Percentiles rank a stretch among this genome's conserved stretches.
Evolutionary conservation across 495 filamentous ascomycete genomes (phyloP).

Genomic region (Pseudomonodictys pantanalensis): DNA sequence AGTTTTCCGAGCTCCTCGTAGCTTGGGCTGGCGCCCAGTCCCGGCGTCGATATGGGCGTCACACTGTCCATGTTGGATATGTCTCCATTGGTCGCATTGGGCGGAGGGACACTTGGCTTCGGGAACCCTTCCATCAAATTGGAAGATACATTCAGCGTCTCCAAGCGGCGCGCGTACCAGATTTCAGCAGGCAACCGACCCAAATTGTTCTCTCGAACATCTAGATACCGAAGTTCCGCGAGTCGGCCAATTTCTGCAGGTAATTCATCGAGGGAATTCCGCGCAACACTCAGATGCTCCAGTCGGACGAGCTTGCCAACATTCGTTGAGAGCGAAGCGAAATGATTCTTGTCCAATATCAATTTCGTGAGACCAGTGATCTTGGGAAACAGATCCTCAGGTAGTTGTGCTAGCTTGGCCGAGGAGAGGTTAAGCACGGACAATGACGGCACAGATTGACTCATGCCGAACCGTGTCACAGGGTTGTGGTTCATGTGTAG

Average conservation of each 20-base stretch:
- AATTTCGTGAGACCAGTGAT: constrained; percentile 82
- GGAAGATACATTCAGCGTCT: constrained; percentile 90
- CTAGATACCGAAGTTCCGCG: constrained; percentile 75
- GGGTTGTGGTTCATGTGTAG: constrained; percentile 89
- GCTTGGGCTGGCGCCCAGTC: constrained; percentile 57
- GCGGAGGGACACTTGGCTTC: constrained; percentile 52
- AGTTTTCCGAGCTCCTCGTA: constrained; percentile 73
- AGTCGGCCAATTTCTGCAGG: constrained; percentile 84
- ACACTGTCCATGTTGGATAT: constrained; percentile 20
- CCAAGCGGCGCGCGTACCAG: constrained; percentile 85
- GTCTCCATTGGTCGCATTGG: constrained; percentile 9
- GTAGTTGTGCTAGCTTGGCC: constrained; percentile 79
- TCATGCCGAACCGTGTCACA: constrained; percentile 86
- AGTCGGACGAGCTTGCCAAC: constrained; percentile 80
- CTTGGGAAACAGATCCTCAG: constrained; percentile 81
- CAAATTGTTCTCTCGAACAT: constrained; percentile 89
- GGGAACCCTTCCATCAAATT: constrained; percentile 89
- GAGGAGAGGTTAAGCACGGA: constrained; percentile 82
- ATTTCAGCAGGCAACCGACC: constrained; percentile 83
- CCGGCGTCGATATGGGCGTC: constrained; percentile 55
- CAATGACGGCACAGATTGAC: constrained; percentile 70
- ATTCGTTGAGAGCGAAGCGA: constrained; percentile 78
- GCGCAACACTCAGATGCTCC: constrained; percentile 89
- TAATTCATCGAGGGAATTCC: constrained; percentile 78
- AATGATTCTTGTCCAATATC: constrained; percentile 90